Evolutionary conservation across 2,329 filamentous ascomycete species (phyloP), one percentile per base, ranked within the genome.

Genomic region (Ceratocystis alfenasii): DNA sequence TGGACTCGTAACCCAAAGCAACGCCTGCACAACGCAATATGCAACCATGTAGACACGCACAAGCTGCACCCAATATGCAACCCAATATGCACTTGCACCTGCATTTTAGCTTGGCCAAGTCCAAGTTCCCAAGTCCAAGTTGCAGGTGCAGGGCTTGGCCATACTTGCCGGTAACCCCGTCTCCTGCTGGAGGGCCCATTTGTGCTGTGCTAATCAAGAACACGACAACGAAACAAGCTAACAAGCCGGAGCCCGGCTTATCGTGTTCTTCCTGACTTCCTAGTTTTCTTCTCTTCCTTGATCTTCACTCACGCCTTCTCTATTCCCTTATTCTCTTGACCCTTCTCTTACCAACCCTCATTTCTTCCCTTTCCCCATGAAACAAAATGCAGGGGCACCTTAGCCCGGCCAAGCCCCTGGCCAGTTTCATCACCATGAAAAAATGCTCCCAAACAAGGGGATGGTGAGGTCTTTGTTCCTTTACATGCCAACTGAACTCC

Each of bases 351-450:
- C 55, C 20, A 15, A n/a, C 55, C 36, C 28, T 59, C 55, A 59
- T 59, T 59, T 48, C 41, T 62, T 62, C 41, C 45, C 60, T 5
- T 30, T 25, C 10, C 5, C 41, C 8, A 30, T 62, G 36, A 30
- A 59, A 48, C 41, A 33, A 64, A 20, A 65, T 62, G 64, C 64
- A 65, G 64, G 64, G 55, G 55, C 20, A 8, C 41, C 28, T 36
- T 46, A 48, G 36, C 22, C 41, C 45, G 45, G 22, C 46, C 3
- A 62, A 62, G 12, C 64, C 57, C 55, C 44, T 65, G 57, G 41
- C 33, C 8, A 28, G 64, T 65, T 65, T 65, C 64, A 65, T 46
- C 57, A 65, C 50, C 41, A 61, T 65, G 57, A 53, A 65, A 41
- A 33, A 63, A 28, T 30, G 15, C 28, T 25, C 33, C 44, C 57